Percentiles rank a stretch among this genome's conserved stretches.
These are phyloP conservation scores for Balakata baccata DNA, from an alignment of 345 rosid species.

Conservation along the genomic window DNA sequence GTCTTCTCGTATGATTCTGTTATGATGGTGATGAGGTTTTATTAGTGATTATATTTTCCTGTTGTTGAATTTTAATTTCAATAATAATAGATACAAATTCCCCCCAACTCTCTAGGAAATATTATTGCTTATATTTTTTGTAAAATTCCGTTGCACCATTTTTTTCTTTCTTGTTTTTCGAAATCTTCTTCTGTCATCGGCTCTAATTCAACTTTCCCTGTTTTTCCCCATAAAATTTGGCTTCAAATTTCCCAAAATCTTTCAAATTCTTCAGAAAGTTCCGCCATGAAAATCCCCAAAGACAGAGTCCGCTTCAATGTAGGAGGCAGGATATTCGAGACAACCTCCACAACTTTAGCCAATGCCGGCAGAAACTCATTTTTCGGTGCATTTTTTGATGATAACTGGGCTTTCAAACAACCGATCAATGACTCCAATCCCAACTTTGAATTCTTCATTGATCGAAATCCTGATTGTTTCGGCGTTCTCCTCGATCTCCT, in stretches of 20 bases:
- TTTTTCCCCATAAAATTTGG: neutral
- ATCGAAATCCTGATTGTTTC: constrained; percentile 89
- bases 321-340: constrained; percentile 84
- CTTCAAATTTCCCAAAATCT: neutral
- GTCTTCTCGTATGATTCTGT: neutral
- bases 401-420: constrained; percentile 57
- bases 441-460: constrained; percentile 54
- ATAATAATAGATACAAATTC: neutral
- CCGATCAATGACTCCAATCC: constrained; percentile 13
- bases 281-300: constrained; percentile 59
- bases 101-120: constrained; percentile 25
- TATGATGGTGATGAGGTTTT: neutral
- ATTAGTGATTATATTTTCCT: neutral
- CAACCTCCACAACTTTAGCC: constrained; percentile 88
- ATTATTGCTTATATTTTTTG: neutral
- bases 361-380: constrained; percentile 87
- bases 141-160: constrained; percentile 13
- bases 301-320: constrained; percentile 83
- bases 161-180: neutral
- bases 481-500: constrained; percentile 87
- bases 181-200: neutral
- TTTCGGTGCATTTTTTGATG: constrained; percentile 81
- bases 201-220: constrained; percentile 5
- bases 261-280: neutral
- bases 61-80: neutral